Base-by-base conservation (phyloP, 257 asterid species). In the Ligustrum vulgare region DNA sequence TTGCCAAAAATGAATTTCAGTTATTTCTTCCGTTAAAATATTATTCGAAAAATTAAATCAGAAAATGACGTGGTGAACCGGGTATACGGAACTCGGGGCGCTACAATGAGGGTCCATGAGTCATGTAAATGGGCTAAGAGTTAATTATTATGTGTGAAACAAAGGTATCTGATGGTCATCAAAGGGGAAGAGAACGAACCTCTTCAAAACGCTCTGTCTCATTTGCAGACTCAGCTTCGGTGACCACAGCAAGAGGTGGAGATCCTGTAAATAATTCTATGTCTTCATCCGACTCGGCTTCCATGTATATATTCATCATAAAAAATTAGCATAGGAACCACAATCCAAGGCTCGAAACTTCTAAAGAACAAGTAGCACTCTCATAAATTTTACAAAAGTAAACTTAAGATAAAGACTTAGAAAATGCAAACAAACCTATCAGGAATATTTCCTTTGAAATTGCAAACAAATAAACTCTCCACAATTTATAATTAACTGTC, bases 201-300 rank as follows among this genome's bases (percentile, higher is more conserved):
- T 94, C 98, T 85, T 92, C 99, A 80, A 94, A 94, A 71, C 99
- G 96, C 81, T 94, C 99, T 1, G 99, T 98, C 86, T 94, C 98
- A 82, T 94, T 94, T 67, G 99, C 77, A 75, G 97, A 91, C 78
- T 87, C 96, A 32, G 87, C 98, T 82, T 92, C 99, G 54, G 65
- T 82, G 77, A 94, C 98, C 85, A 94, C 76, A 58, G 97, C 96
- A 74, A 98, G 96, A 79, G 99, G 98, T 67, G 99, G 96, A 58
- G 97, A 97, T 76, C 99, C 99, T 56, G 92, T 87, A 81, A 94
- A 94, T 28, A 84, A 74, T 71, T 66, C 91, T 11, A 13, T 54
- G 68, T 91, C 93, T 70, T 84, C 96, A 67, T 86, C 98, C 85
- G 91, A 74, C 85, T 94, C 96, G 66, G 94, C 97, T 60, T 91